Conservation (phyloP, 208 protist species). For the Trypanosoma brucei region DNA sequence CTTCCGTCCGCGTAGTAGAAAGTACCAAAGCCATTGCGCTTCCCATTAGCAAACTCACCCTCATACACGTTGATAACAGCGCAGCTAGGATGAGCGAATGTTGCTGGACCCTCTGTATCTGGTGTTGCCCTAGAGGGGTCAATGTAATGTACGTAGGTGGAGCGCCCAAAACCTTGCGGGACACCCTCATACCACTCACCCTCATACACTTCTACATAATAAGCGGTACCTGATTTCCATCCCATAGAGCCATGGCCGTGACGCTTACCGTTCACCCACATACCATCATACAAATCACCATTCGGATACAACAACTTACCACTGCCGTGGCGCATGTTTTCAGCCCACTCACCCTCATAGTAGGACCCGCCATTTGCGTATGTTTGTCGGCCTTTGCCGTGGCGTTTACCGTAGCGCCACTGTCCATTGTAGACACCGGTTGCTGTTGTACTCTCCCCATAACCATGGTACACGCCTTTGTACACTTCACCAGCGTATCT, state of each 20-base stretch:
- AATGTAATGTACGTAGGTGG: slow-evolving; percentile 46
- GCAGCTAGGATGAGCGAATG: slow-evolving; percentile 33
- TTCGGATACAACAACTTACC: slow-evolving; percentile 30
- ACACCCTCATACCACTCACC: slow-evolving; percentile 62
- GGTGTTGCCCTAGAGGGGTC: not conserved
- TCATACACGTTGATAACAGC: slow-evolving; percentile 76
- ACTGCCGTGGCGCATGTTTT: slow-evolving; percentile 42
- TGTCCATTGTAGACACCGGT: slow-evolving; percentile 60
- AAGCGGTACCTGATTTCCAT: slow-evolving; percentile 36
- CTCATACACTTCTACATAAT: slow-evolving; percentile 71
- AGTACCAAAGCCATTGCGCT: slow-evolving; percentile 59
- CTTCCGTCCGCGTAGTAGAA: slow-evolving; percentile 89
- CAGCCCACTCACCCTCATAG: slow-evolving; percentile 75
- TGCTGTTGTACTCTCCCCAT: slow-evolving; percentile 50
- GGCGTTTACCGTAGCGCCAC: slow-evolving; percentile 61
- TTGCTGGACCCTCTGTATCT: slow-evolving; percentile 12
- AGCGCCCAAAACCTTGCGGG: slow-evolving; percentile 67
- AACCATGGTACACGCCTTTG: slow-evolving; percentile 73
- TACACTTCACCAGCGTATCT: slow-evolving; percentile 53
- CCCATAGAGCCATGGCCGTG: slow-evolving; percentile 72
- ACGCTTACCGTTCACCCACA: slow-evolving; percentile 28
- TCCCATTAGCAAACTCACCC: slow-evolving; percentile 47
- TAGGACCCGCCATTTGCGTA: slow-evolving; percentile 66
- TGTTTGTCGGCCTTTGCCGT: slow-evolving; percentile 56
- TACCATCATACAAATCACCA: slow-evolving; percentile 28